Evolutionary conservation across 768 basidiomycete genomes (phyloP), one percentile per base, ranked within the genome.

Genomic region (Inosperma sp.): DNA sequence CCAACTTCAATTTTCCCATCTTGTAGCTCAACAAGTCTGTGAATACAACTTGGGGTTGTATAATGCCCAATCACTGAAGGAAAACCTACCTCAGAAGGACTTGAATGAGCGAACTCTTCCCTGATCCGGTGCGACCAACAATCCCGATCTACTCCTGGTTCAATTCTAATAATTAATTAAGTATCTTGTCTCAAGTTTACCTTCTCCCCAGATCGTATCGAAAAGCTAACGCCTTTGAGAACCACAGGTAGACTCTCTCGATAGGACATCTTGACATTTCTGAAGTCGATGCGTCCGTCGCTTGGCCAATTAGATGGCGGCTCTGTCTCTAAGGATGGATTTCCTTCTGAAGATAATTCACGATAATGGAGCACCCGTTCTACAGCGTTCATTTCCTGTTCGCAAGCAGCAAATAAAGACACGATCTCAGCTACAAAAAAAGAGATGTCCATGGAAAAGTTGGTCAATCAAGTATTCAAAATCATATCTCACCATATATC

Each of bases 381-480:
- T 6, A 83, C 83, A 0, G 82, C 78, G 58, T 86, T 86, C 78
- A 86, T 85, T 59, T 82, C 82, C 62, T 84, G 81, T 59, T 84
- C 83, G 52, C 77, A 81, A 54, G 73, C 69, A 5, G 83, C 81
- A 57, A 79, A 83, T 26, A 72, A 70, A 1, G 75, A 71, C 12
- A 83, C 72, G 65, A 83, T 73, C 50, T 80, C 72, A 4, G 80
- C 78, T 82, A 13, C 59, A 39, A 44, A 35, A 12, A 42, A 51
- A 42, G 16, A 44, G n/a, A n/a, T n/a, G n/a, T n/a, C n/a, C n/a
- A n/a, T n/a, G n/a, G n/a, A 14, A n/a, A 8, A 34, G 14, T 54
- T n/a, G n/a, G n/a, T n/a, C n/a, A n/a, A n/a, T n/a, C 23, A 26
- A 8, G 27, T 8, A 31, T 8, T 4, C 4, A 19, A 48, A 27